phyloP scores from a whole-genome alignment of 129 eudicot genomes.

The sunflower (Helianthus annuus) region HanXRQr2.0-SUNRISE NC_035441.2:188627739-188628238 shows the following conservation, averaged over 20 bases:
- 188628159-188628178: neutral
- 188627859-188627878: neutral
- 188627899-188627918: neutral
- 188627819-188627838: neutral
- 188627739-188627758: neutral
- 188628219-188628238: neutral
- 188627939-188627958: conserved; percentile 8
- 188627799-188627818: neutral
- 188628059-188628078: neutral
- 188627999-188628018: neutral
- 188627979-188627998: neutral
- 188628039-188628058: neutral
- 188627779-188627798: neutral
- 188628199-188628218: neutral
- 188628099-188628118: neutral
- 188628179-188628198: conserved; percentile 8
- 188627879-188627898: no score
- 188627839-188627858: neutral
- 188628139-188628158: neutral
- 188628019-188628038: neutral
- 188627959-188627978: neutral
- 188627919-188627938: neutral
- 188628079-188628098: neutral
- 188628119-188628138: neutral
- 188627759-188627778: neutral